Base-by-base conservation (phyloP, 2,329 filamentous ascomycete genomes). In the Aspergillus amoenus region DNA sequence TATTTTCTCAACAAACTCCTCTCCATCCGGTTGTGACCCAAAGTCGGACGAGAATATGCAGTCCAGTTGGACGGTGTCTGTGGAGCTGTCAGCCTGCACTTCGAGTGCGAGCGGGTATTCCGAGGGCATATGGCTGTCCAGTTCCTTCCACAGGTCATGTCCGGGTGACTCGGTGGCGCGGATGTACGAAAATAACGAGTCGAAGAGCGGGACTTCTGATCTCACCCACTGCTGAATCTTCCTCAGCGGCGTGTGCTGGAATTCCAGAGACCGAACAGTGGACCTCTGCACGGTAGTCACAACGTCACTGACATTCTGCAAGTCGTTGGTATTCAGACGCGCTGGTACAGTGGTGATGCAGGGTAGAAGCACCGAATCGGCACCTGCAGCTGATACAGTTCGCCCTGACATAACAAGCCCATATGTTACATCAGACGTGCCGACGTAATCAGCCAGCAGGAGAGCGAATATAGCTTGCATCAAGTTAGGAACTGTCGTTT, bases 271-370 rank as follows among this genome's bases (percentile, higher is more conserved):
- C 21, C 62, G 59, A n/a, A 64, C 63, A 11, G 60, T 64, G 24
- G 59, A 60, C 37, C 64, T 63, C 32, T 69, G 69, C 18, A 70
- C 59, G 3, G 52, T 32, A 11, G 50, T 51, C 18, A 72, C 56
- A 1, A 68, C 59, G 2, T 71, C 66, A 8, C 54, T 56, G 17
- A 70, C 59, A 0, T 64, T 68, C 3, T 39, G n/a, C 12, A 68
- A 41, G 5, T 58, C 54, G 2, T 49, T 52, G 11, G 68, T 62
- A 45, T 67, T 62, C 9, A 75, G 64, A n/a, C 72, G 69, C 24
- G 66, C 67, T 2, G 73, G 73, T 18, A 76, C 67, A 5, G 73
- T 76, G 2, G 69, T 72, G 40, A 76, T 72, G 47, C 72, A 74
- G 11, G 73, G 73, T 15, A 70, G 61, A 5, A 73, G 58, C 11